A percentile compares a stretch with the other conserved stretches of the same genome.
Evolutionary conservation across 2,329 filamentous ascomycete species (phyloP).

Genomic region (Paracorniculantispora psalliotae): DNA sequence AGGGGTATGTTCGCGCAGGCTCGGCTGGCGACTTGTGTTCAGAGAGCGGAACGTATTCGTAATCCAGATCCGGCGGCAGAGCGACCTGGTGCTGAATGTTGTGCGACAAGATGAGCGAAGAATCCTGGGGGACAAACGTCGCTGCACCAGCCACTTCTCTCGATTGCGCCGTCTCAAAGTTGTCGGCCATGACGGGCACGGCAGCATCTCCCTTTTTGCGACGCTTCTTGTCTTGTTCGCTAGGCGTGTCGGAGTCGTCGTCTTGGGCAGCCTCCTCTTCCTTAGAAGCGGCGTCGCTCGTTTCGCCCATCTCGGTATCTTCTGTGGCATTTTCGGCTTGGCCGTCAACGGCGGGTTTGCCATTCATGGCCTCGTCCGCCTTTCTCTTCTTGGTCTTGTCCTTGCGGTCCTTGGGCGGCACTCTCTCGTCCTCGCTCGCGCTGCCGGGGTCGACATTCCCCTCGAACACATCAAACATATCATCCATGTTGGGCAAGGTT

Average conservation of each 20-base stretch:
- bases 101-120: constrained; percentile 80
- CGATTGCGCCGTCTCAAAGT: constrained; percentile 91
- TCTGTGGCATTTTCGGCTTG: neutral
- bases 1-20: constrained; percentile 79
- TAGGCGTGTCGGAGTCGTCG: constrained; percentile 39
- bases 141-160: constrained; percentile 79
- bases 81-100: constrained; percentile 99
- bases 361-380: constrained; percentile 73
- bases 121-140: constrained; percentile 60
- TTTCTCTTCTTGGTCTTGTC: constrained; percentile 80
- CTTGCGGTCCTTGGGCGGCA: constrained; percentile 43
- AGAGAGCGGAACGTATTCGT: constrained; percentile 91
- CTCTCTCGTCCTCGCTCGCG: constrained; percentile 39
- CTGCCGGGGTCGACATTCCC: constrained; percentile 44
- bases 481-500: constrained; percentile 53
- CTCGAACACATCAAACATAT: constrained; percentile 79
- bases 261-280: constrained; percentile 30
- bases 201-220: constrained; percentile 62
- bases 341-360: constrained; percentile 27
- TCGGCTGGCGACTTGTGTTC: constrained; percentile 86
- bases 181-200: constrained; percentile 77
- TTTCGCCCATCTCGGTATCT: constrained; percentile 42
- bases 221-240: constrained; percentile 56
- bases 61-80: constrained; percentile 86
- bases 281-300: constrained; percentile 33